Conservation (phyloP, 805 yeast genomes). For the Candida jianshihensis region DNA sequence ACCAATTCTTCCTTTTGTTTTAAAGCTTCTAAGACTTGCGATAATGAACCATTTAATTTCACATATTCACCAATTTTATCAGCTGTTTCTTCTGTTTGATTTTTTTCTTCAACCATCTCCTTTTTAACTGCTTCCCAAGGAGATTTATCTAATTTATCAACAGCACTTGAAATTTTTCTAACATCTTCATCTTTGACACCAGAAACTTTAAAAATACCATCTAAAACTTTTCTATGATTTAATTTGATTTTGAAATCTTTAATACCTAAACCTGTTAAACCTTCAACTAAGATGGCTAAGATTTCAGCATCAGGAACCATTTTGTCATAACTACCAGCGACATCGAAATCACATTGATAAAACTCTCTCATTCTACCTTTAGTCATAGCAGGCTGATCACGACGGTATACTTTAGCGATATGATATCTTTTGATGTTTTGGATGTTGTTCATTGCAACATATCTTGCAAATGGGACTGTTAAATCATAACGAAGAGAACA, state of each 20-base stretch:
- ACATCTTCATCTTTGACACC: slow-evolving; percentile 94
- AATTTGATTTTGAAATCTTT: slow-evolving; percentile 84
- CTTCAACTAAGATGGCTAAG: slow-evolving; percentile 75
- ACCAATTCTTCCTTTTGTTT: slow-evolving; percentile 49
- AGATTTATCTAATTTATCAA: slow-evolving; percentile 88
- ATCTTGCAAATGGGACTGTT: slow-evolving; percentile 98
- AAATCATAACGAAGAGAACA: slow-evolving; percentile 93
- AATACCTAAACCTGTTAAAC: slow-evolving; percentile 77
- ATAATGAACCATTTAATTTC: slow-evolving; percentile 70
- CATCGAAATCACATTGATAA: slow-evolving; percentile 96
- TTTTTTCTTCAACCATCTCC: slow-evolving; percentile 89
- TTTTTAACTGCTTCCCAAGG: slow-evolving; percentile 94
- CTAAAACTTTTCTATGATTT: slow-evolving; percentile 92
- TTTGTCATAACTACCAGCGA: slow-evolving; percentile 86
- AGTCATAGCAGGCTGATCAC: slow-evolving; percentile 99
- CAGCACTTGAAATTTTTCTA: slow-evolving; percentile 89
- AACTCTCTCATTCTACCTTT: slow-evolving; percentile 99
- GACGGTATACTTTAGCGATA: slow-evolving; percentile 96
- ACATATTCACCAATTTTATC: slow-evolving; percentile 91
- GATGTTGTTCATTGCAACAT: slow-evolving; percentile 91
- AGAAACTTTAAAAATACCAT: slow-evolving; percentile 91
- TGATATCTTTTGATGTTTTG: slow-evolving; percentile 89
- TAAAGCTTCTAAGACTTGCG: slow-evolving; percentile 52
- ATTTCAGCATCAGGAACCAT: slow-evolving; percentile 98
- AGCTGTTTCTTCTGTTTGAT: slow-evolving; percentile 86